A percentile compares a stretch with the other conserved stretches of the same genome.
Evolutionary conservation across 1,284 basidiomycete species (phyloP).

Genomic region (Coniferiporia weirii): DNA sequence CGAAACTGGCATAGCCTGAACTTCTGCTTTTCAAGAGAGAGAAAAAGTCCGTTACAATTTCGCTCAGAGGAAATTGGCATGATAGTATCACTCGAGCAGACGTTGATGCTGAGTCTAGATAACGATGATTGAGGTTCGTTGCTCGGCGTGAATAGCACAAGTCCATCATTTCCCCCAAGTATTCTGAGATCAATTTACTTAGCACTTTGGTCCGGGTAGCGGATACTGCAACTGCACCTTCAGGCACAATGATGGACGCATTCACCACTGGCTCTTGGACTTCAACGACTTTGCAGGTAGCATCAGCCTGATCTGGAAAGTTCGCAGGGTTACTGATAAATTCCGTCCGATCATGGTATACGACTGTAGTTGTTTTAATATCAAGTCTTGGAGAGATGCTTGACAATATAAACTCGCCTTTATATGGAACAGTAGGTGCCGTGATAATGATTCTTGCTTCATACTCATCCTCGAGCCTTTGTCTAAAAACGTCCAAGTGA

Average conservation of each 20-base stretch:
- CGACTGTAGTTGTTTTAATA: conserved; percentile 41
- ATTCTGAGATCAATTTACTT: conserved; percentile 41
- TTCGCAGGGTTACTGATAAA: conserved; percentile 88
- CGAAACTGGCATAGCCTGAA: conserved; percentile 90
- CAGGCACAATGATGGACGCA: conserved; percentile 89
- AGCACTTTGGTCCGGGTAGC: background rate
- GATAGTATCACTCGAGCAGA: conserved; percentile 71
- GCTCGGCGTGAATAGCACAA: conserved; percentile 79
- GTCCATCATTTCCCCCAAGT: conserved; percentile 90
- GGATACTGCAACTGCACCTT: conserved; percentile 45
- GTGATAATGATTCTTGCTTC: conserved; percentile 87
- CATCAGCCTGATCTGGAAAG: conserved; percentile 78
- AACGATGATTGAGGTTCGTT: conserved; percentile 72
- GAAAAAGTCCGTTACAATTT: conserved; percentile 93
- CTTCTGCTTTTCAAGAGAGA: conserved; percentile 86
- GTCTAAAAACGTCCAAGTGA: conserved; percentile 96
- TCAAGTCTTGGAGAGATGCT: background rate
- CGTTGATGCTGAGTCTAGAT: conserved; percentile 57
- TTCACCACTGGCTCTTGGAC: conserved; percentile 87
- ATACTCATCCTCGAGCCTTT: conserved; percentile 96
- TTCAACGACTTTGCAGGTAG: conserved; percentile 57
- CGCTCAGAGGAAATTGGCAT: conserved; percentile 80
- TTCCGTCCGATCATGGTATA: conserved; percentile 66
- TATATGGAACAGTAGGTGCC: conserved; percentile 90
- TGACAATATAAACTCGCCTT: conserved; percentile 44